Conservation (phyloP, 2,329 filamentous ascomycete species). For the Aspergillus arachidicola region DNA sequence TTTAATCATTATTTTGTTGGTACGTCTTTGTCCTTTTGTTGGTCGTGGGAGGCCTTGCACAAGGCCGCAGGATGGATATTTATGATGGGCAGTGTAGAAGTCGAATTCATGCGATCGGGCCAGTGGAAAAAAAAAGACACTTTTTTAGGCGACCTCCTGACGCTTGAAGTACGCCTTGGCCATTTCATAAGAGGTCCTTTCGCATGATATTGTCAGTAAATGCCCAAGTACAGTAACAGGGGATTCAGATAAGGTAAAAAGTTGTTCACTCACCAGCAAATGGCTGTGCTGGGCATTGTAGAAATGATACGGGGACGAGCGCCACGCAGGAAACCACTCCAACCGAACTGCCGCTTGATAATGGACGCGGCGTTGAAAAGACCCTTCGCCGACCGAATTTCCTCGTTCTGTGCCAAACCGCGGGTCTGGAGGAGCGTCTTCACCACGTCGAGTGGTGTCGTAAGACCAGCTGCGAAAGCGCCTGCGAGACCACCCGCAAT, state of each 20-base stretch:
- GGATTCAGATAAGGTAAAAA: no score
- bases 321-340: constrained; percentile 88
- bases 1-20: constrained; percentile 4
- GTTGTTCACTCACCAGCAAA: constrained; percentile 75
- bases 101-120: constrained; percentile 20
- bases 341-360: constrained; percentile 80
- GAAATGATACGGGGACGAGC: constrained; percentile 88
- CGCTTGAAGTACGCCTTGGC: constrained; percentile 68
- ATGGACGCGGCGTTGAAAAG: constrained; percentile 77
- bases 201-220: constrained; percentile 11
- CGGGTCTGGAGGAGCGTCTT: constrained; percentile 96
- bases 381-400: constrained; percentile 82
- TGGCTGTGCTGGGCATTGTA: constrained; percentile 98
- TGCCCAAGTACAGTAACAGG: background rate
- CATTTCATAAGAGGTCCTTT: constrained; percentile 67
- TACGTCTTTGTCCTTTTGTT: background rate
- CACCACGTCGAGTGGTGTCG: constrained; percentile 95
- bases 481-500: constrained; percentile 89
- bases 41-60: background rate
- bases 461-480: constrained; percentile 89
- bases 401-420: constrained; percentile 76
- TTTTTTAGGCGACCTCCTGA: constrained; percentile 31
- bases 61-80: constrained; percentile 5
- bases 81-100: constrained; percentile 6
- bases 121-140: constrained; percentile 2